Conservation (phyloP, 2,329 filamentous ascomycete genomes). For the Clarireedia paspali region DNA sequence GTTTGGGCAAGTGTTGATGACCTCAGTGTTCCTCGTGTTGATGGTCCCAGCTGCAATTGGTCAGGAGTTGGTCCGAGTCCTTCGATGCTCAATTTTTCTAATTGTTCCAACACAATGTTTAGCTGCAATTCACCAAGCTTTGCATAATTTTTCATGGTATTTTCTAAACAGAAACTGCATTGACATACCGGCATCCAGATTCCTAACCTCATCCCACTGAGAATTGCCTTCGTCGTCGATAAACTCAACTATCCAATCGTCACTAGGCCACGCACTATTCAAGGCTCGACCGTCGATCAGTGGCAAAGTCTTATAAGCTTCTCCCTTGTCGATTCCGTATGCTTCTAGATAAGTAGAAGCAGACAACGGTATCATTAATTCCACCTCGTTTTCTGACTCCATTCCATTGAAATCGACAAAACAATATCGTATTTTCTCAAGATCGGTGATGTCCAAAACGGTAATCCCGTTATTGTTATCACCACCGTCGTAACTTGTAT, state of each 20-base stretch:
- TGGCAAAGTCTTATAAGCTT: background rate
- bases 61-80: background rate
- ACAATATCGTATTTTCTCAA: constrained; percentile 13
- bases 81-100: background rate
- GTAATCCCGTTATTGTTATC: constrained; percentile 23
- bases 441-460: constrained; percentile 21
- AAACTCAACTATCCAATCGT: background rate
- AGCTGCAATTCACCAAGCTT: no score
- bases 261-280: background rate
- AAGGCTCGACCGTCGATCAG: background rate
- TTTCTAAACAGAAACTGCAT: background rate
- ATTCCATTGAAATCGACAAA: constrained; percentile 11
- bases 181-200: background rate
- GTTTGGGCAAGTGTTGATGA: background rate
- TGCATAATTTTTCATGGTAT: no score
- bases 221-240: background rate
- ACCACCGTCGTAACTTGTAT: background rate
- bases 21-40: background rate
- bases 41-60: background rate
- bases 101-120: no score
- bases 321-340: background rate
- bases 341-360: background rate
- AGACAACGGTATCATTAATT: constrained; percentile 1
- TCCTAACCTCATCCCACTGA: no score
- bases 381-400: background rate